Conservation (phyloP, 352 stramenopile genomes). For the Globisporangium lucens region DNA sequence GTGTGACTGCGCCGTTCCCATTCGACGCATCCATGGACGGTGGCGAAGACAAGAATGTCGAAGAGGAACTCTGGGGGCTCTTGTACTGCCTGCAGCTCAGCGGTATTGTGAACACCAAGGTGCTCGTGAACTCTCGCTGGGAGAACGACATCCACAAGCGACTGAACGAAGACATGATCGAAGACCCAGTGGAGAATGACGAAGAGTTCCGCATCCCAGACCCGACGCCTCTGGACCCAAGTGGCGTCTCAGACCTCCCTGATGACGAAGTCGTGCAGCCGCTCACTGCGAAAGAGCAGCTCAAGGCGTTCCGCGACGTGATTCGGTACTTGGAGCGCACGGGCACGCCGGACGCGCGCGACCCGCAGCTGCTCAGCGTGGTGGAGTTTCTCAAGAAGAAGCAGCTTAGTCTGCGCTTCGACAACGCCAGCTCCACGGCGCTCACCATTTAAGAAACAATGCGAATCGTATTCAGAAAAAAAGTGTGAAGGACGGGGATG, state of each 20-base stretch:
- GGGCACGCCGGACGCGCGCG: constrained; percentile 54
- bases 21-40: constrained; percentile 58
- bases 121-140: constrained; percentile 85
- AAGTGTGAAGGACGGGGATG: not conserved
- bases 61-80: constrained; percentile 83
- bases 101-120: constrained; percentile 84
- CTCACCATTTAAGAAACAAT: constrained; percentile 64
- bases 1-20: constrained; percentile 54
- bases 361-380: constrained; percentile 71
- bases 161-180: constrained; percentile 86
- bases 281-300: constrained; percentile 70
- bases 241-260: constrained; percentile 19
- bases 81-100: constrained; percentile 85
- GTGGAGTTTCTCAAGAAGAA: constrained; percentile 89
- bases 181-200: constrained; percentile 77
- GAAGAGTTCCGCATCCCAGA: constrained; percentile 80
- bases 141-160: constrained; percentile 89
- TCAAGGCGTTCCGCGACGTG: constrained; percentile 84
- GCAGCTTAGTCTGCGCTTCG: constrained; percentile 81
- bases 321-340: constrained; percentile 84
- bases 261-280: constrained; percentile 43
- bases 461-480: not conserved
- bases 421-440: constrained; percentile 80
- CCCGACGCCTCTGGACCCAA: constrained; percentile 29
- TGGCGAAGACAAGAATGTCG: constrained; percentile 79